Percentiles rank a stretch among this genome's conserved stretches.
phyloP scores from a whole-genome alignment of 108 stramenopile genomes.

The Nitzschia sp. region DNA sequence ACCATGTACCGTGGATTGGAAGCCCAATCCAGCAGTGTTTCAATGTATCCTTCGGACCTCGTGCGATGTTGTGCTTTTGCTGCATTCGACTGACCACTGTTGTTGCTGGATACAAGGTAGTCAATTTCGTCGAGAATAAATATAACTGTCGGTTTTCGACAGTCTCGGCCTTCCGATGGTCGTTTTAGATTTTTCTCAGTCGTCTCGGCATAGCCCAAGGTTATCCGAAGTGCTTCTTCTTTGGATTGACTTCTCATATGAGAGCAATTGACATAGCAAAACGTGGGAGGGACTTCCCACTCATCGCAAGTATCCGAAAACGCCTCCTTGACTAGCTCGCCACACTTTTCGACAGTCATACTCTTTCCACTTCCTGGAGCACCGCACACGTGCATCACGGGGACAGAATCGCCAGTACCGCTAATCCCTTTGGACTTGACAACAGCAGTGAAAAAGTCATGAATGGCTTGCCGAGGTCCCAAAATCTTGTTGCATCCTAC shows the following conservation, averaged over 20 bases:
- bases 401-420: constrained; percentile 5
- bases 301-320: constrained; percentile 6
- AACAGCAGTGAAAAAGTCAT: constrained; percentile 23
- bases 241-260: constrained; percentile 10
- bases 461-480: neutral
- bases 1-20: constrained; percentile 37
- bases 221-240: constrained; percentile 6
- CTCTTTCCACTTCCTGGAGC: constrained; percentile 78
- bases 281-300: constrained; percentile 11
- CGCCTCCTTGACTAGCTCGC: neutral
- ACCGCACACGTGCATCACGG: constrained; percentile 70
- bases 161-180: neutral
- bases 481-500: constrained; percentile 4
- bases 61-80: neutral
- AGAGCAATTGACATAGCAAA: constrained; percentile 27
- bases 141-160: constrained; percentile 30
- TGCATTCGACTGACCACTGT: no score
- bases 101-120: constrained; percentile 35
- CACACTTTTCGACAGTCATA: constrained; percentile 11
- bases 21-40: constrained; percentile 42
- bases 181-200: constrained; percentile 2
- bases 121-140: constrained; percentile 82
- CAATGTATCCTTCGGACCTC: constrained; percentile 35
- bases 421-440: constrained; percentile 17
- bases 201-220: constrained; percentile 1